A percentile compares a stretch with the other conserved stretches of the same genome.
These are phyloP conservation scores for Neurospora sp. DNA, from an alignment of 495 filamentous ascomycete genomes.

Conservation along the genomic window DNA sequence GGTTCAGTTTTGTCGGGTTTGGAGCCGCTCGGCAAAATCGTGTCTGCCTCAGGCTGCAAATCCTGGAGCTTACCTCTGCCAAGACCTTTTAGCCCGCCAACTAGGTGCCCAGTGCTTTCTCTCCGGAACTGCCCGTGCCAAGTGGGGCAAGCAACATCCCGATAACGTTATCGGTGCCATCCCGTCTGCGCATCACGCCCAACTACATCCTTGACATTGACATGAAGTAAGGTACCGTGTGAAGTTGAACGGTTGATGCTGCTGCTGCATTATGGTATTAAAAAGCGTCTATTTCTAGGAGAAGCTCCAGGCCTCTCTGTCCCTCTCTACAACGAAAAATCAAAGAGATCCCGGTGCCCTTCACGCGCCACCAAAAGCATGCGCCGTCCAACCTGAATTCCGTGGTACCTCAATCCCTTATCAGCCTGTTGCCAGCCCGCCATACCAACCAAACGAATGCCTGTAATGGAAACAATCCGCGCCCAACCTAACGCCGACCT, in stretches of 20 bases:
- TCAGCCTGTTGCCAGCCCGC: background rate
- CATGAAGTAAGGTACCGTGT: background rate
- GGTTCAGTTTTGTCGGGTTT: constrained; percentile 23
- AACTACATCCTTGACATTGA: background rate
- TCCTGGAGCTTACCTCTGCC: background rate
- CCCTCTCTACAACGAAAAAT: background rate
- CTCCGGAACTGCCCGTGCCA: background rate
- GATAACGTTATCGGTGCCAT: background rate
- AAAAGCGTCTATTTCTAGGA: background rate
- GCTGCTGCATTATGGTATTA: background rate
- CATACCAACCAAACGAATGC: background rate
- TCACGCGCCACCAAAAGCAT: background rate
- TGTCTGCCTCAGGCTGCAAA: constrained; percentile 22
- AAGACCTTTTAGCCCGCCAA: background rate
- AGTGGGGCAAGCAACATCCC: background rate
- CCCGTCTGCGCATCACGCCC: background rate
- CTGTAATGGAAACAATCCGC: background rate
- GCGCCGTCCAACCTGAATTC: background rate
- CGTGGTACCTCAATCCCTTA: background rate
- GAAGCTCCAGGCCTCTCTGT: background rate
- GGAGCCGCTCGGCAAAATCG: constrained; percentile 22
- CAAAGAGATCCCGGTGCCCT: constrained; percentile 2
- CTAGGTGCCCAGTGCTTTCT: background rate
- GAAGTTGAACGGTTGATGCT: background rate
- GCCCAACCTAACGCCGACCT: background rate